These are phyloP conservation scores for Aristolochia fimbriata DNA, from an alignment of 164 flowering plant species.

Conservation along the genomic window DNA sequence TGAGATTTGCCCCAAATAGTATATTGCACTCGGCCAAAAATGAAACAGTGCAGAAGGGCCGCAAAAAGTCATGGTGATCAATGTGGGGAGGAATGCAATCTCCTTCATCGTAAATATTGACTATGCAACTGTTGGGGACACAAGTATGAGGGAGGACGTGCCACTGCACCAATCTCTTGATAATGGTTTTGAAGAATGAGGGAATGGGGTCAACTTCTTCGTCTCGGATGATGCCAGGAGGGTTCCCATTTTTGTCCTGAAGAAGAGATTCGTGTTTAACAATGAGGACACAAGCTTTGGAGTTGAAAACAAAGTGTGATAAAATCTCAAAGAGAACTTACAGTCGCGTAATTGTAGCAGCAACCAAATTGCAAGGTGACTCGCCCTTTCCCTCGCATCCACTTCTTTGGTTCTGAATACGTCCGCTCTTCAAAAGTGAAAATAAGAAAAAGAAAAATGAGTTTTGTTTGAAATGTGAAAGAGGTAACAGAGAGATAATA, in stretches of 20 bases:
- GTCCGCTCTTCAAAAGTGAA: constrained; percentile 30
- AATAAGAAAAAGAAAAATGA: neutral
- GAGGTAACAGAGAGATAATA: neutral
- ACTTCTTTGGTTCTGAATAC: constrained; percentile 43
- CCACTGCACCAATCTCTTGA: constrained; percentile 41
- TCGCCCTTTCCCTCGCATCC: constrained; percentile 67
- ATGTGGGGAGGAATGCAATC: constrained; percentile 65
- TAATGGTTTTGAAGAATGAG: constrained; percentile 29
- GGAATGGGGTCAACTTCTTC: constrained; percentile 62
- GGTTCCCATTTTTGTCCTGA: constrained; percentile 54
- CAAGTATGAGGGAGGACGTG: constrained; percentile 38
- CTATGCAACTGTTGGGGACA: constrained; percentile 51
- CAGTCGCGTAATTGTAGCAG: constrained; percentile 55
- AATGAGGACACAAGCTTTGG: neutral
- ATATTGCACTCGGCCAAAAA: constrained; percentile 43
- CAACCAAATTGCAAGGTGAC: constrained; percentile 61
- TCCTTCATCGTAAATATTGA: constrained; percentile 51
- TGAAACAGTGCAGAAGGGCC: constrained; percentile 56
- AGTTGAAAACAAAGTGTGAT: neutral
- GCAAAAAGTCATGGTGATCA: constrained; percentile 50
- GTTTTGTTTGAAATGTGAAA: neutral
- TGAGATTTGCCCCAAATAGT: constrained; percentile 37
- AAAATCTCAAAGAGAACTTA: constrained; percentile 7
- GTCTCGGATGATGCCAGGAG: constrained; percentile 51
- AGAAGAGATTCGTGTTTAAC: neutral